Evolutionary conservation across 2,329 filamentous ascomycete genomes (phyloP), one percentile per base, ranked within the genome.

Genomic region (Colletotrichum tropicale): DNA sequence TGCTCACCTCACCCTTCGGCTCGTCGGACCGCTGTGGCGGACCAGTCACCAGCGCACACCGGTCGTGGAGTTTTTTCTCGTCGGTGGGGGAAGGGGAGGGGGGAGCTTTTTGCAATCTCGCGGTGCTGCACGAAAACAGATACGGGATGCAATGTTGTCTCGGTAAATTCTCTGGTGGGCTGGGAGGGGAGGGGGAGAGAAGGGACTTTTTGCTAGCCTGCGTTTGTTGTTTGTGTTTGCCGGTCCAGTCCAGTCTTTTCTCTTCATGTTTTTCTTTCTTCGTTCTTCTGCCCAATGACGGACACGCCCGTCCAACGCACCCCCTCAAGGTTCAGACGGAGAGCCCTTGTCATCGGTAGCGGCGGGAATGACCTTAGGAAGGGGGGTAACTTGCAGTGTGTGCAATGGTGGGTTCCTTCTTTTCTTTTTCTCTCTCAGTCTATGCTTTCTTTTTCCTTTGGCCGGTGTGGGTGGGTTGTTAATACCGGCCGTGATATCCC

Each of bases 101-200:
- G 38, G 38, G 38, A 12, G 18, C 18, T 48, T 48, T 48, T 48
- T 55, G 65, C 71, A 74, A 74, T 70, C 43, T 70, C 66, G 71
- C 71, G 58, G 56, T 52, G 64, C 64, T 68, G 28, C 55, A 61
- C 61, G 36, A 36, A 72, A 68, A 48, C 64, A 72, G 70, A 68
- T 68, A 61, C 36, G 70, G 60, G 36, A 68, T 70, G 66, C 38
- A 70, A 48, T 64, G 36, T n/a, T 70, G 66, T 62, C 43, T 70
- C 66, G 71, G 58, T 74, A 58, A 68, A 68, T 61, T 32, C 16
- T 65, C n/a, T 38, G 24, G 56, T n/a, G 56, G 28, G 28, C 7
- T 24, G 24, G n/a, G 56, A n/a, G 4, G 58, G 26, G 26, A 30
- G 56, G 30, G 4, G 21, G 12, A 30, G 28, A n/a, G 16, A 18